Percentiles rank a stretch among this genome's conserved stretches.
Evolutionary conservation across 164 flowering plant genomes (phyloP).

Genomic region (Berberis thunbergii): DNA sequence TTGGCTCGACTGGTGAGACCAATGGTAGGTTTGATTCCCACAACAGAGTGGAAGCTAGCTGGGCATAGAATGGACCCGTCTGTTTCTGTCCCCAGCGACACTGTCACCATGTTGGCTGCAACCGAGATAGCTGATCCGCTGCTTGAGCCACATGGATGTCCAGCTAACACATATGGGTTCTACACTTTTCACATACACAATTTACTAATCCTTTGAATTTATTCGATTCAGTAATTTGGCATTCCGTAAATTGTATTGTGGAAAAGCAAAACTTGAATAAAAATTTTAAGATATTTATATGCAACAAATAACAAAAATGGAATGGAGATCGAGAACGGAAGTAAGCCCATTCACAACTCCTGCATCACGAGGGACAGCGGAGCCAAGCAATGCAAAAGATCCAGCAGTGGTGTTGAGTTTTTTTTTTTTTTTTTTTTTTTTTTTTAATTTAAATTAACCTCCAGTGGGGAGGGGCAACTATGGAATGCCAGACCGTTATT

Average conservation of each 20-base stretch:
- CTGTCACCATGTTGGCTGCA: slow-evolving; percentile 33
- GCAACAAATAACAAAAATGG: no score
- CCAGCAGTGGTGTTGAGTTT: no score
- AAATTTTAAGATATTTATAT: no score
- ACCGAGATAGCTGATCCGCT: slow-evolving; percentile 34
- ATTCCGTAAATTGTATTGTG: neutral
- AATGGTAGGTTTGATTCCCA: slow-evolving; percentile 39
- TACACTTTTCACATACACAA: slow-evolving; percentile 2
- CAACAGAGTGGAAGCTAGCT: slow-evolving; percentile 17
- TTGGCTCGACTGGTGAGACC: slow-evolving; percentile 38
- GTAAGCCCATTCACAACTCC: no score
- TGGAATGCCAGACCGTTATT: no score
- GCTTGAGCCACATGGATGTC: slow-evolving; percentile 31
- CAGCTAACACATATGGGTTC: slow-evolving; percentile 27
- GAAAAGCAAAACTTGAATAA: no score
- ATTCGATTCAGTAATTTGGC: neutral
- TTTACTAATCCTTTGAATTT: neutral
- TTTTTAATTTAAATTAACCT: no score
- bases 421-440: no score
- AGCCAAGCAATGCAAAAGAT: no score
- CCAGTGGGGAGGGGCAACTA: no score
- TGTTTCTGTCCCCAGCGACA: slow-evolving; percentile 34
- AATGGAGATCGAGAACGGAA: no score
- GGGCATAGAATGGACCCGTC: slow-evolving; percentile 35
- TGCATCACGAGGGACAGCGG: no score